Evolutionary conservation across 139 green algal species (phyloP).

Genomic region (Asterochloris erici): DNA sequence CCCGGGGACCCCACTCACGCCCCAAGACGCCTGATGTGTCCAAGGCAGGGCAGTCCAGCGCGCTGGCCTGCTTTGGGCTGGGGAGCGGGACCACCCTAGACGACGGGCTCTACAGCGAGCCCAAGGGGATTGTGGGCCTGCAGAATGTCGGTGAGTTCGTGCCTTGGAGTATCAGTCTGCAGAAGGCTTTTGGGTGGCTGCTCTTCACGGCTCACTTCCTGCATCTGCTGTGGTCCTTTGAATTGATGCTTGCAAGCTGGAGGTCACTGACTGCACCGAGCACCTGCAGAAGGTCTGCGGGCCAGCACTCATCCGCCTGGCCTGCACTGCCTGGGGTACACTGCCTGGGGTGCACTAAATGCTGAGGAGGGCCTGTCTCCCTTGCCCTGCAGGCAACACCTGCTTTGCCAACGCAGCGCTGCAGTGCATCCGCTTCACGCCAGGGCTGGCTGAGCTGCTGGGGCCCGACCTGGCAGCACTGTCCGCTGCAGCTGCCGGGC

Average conservation of each 20-base stretch:
- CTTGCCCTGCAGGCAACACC: conserved; percentile 43
- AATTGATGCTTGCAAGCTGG: background rate
- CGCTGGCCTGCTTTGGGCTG: conserved; percentile 26
- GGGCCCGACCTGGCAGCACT: conserved; percentile 30
- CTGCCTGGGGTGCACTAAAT: background rate
- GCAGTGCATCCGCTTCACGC: conserved; percentile 56
- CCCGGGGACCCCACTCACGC: background rate
- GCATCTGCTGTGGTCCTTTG: background rate
- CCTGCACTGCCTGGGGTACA: background rate
- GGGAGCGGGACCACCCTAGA: conserved; percentile 7
- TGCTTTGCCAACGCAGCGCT: conserved; percentile 63
- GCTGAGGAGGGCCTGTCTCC: background rate
- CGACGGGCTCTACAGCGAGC: conserved; percentile 1
- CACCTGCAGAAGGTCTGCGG: background rate
- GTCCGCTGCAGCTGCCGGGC: background rate
- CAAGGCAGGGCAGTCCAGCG: conserved; percentile 1
- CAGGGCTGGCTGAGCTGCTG: conserved; percentile 33
- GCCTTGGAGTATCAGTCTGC: background rate
- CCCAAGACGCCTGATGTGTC: conserved; percentile 16
- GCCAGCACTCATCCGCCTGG: background rate
- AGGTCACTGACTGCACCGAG: no score
- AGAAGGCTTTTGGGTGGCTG: background rate
- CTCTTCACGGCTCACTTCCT: background rate
- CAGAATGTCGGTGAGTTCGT: conserved; percentile 22
- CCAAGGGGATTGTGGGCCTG: conserved; percentile 24